phyloP scores from a whole-genome alignment of 805 yeast genomes.

The Saturnispora quitensis region DNA sequence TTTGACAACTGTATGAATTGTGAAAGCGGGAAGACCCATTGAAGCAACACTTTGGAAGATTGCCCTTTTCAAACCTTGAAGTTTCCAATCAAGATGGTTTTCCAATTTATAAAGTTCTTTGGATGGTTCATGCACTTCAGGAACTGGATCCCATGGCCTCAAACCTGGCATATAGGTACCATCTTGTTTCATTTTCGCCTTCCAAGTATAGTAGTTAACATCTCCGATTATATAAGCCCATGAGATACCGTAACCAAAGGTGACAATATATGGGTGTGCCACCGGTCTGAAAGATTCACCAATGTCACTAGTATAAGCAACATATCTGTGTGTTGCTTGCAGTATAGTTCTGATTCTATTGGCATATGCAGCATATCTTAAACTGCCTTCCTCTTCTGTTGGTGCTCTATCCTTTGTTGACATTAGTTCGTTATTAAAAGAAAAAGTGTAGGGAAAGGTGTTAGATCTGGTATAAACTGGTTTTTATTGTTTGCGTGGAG shows the following conservation, averaged over 20 bases:
- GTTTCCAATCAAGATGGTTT: conserved; percentile 50
- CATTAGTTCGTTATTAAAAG: background rate
- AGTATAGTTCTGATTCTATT: conserved; percentile 63
- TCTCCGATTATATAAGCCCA: conserved; percentile 74
- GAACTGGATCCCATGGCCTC: conserved; percentile 56
- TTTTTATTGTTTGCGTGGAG: background rate
- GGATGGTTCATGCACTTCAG: conserved; percentile 33
- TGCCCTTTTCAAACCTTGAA: conserved; percentile 61
- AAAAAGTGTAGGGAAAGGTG: background rate
- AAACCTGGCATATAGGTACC: conserved; percentile 53
- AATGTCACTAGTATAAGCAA: conserved; percentile 79
- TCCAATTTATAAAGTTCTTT: conserved; percentile 27
- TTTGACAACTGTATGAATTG: conserved; percentile 68
- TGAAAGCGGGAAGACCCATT: conserved; percentile 82
- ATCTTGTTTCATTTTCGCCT: conserved; percentile 52
- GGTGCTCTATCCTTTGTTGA: conserved; percentile 3
- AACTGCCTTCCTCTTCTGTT: conserved; percentile 18
- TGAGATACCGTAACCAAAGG: conserved; percentile 58
- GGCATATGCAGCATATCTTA: conserved; percentile 80
- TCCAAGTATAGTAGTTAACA: conserved; percentile 67
- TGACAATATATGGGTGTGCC: conserved; percentile 60
- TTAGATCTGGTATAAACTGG: background rate
- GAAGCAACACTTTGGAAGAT: conserved; percentile 73
- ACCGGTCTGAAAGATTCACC: conserved; percentile 84
- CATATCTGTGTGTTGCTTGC: conserved; percentile 67